phyloP scores from a whole-genome alignment of 257 asterid genomes.

The Solanum chiquidenum region DNA sequence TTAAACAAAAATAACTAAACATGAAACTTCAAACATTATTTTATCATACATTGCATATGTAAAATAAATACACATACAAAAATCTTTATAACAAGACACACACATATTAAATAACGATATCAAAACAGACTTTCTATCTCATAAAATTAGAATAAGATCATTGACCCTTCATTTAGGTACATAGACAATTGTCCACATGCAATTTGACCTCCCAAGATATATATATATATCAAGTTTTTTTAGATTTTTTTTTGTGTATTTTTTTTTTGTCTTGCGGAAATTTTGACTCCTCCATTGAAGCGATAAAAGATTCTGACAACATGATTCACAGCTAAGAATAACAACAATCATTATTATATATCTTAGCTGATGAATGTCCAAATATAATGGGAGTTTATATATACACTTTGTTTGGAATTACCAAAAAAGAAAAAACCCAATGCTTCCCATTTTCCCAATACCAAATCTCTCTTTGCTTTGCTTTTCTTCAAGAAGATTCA shows the following conservation, averaged over 20 bases:
- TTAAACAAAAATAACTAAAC: too few relatives aligned
- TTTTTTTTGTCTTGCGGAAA: too few relatives aligned
- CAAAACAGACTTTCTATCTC: accelerated
- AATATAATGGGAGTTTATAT: background rate
- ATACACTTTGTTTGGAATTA: background rate
- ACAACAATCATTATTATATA: background rate
- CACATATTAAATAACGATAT: background rate
- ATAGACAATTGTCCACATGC: background rate
- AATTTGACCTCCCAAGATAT: background rate
- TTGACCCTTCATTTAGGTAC: background rate
- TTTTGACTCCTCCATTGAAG: accelerated
- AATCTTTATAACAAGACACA: background rate
- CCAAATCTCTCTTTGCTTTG: background rate
- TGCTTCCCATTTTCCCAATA: background rate
- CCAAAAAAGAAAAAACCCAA: background rate
- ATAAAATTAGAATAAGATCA: too few relatives aligned
- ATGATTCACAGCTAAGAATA: background rate
- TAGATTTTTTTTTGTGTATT: background rate
- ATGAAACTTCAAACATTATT: background rate
- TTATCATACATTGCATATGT: background rate
- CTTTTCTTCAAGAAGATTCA: background rate
- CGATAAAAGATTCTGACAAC: background rate
- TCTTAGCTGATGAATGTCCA: background rate
- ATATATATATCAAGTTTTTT: too few relatives aligned
- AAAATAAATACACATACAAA: background rate